Base-by-base conservation (phyloP, 2,329 filamentous ascomycete species). In the Aspergillus alliaceus region DNA sequence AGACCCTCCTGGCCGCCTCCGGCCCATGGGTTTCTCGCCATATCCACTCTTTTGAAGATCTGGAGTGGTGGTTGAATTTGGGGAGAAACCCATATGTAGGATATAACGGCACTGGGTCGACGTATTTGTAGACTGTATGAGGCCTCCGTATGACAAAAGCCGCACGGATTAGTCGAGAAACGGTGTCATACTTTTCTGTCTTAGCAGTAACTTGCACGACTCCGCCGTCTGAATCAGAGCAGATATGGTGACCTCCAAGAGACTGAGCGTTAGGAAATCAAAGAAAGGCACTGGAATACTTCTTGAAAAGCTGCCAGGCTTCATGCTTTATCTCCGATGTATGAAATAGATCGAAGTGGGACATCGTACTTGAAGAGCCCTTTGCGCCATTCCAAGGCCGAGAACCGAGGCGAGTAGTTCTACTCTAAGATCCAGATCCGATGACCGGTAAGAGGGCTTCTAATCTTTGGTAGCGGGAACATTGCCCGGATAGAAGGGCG, bases 31-130 rank as follows among this genome's bases (percentile, higher is more conserved):
- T n/a, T n/a, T n/a, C n/a, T n/a, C n/a, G n/a, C n/a, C n/a, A n/a
- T 5, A 83, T 81, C 25, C n/a, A 39, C n/a, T 20, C 35, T 20
- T 20, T 12, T 39, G 35, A 39, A 39, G n/a, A 11, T 39, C n/a
- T 18, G 35, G 8, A 9, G 35, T 2, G n/a, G 8, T 39, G 35
- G 3, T 20, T 4, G 4, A 9, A 2, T 39, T 20, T 39, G 4
- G 3, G 15, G n/a, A 11, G 35, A 39, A 9, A 39, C 20, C 35
- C 35, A 39, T 11, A n/a, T 20, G n/a, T 18, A 39, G 8, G 6
- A 12, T 20, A 14, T 12, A 7, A 39, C 4, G 9, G n/a, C n/a
- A 11, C 12, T 39, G 8, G n/a, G 11, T 8, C 14, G 35, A 39
- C 8, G 11, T 20, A 18, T 4, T 20, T 7, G 6, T 39, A 39